Evolutionary conservation across 805 yeast genomes (phyloP), one percentile per base, ranked within the genome.

Genomic region (Kregervanrija delftensis): DNA sequence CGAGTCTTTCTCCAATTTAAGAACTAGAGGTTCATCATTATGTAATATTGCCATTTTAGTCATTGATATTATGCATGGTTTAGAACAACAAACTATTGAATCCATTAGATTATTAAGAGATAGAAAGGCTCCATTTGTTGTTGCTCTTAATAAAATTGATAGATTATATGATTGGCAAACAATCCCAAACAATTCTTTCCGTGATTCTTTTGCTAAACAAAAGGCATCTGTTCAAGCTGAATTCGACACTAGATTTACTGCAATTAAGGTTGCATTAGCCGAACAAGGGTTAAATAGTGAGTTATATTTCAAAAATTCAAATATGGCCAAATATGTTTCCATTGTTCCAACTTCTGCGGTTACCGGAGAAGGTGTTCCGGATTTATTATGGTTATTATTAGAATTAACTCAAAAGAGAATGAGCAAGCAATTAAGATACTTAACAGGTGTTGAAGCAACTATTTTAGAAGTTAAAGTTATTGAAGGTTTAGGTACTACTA

Each of bases 301-400:
- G 70, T 76, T 93, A 52, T 93, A 93, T 69, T 93, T 75, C 86
- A 87, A 91, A 68, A 93, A 93, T 77, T 86, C 84, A 67, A 93
- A 91, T 72, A 71, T 91, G 77, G 71, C 97, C 45, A 88, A 89
- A 65, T 88, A 83, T 60, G 99, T 93, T 45, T 89, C 97, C 33
- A 85, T 93, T 58, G 96, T 93, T 38, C 99, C 99, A 57, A 93
- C 99, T 14, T 91, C 98, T 50, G 99, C 99, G 45, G 95, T 90
- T 38, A 90, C 97, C 11, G 99, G 99, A 66, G 99, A 93, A 71
- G 99, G 99, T 86, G 95, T 93, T 57, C 99, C 99, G 41, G 99
- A 93, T 79, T 76, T 93, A 71, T 79, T 93, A 61, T 89, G 96
- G 91, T 77, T 93, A 66, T 73, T 93, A 61, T 76, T 93, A 58